Conservation (phyloP, 2,329 filamentous ascomycete genomes). For the Alternaria sp. region DNA sequence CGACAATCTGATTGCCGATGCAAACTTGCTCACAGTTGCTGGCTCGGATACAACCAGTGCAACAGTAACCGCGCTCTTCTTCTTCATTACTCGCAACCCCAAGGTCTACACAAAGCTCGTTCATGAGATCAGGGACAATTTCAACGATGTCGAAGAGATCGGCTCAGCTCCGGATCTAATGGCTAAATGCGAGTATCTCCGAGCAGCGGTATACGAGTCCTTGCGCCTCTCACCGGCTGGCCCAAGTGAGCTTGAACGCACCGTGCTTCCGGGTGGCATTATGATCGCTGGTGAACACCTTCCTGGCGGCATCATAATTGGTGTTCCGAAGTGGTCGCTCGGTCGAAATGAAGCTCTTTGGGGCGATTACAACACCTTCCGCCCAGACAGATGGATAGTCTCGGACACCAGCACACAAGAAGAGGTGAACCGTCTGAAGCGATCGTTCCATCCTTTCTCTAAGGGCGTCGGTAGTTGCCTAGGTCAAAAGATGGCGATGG, state of each 20-base stretch:
- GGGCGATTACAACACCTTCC: constrained; percentile 18
- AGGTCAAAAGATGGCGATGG: constrained; percentile 30
- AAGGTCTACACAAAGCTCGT: constrained; percentile 15
- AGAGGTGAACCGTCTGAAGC: constrained; percentile 14
- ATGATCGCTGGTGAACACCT: constrained; percentile 16
- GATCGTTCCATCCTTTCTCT: constrained; percentile 24
- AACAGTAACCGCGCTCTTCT: constrained; percentile 13
- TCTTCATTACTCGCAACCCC: constrained; percentile 17
- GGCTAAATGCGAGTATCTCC: constrained; percentile 17
- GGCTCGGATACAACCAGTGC: constrained; percentile 21
- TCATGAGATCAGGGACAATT: constrained; percentile 17
- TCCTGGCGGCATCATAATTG: constrained; percentile 23
- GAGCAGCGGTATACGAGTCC: constrained; percentile 24
- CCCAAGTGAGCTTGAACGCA: constrained; percentile 18
- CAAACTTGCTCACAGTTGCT: constrained; percentile 19
- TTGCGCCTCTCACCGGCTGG: constrained; percentile 22
- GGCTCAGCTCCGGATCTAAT: constrained; percentile 1
- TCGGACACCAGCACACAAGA: constrained; percentile 13
- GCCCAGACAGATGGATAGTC: constrained; percentile 26
- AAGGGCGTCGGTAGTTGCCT: constrained; percentile 31
- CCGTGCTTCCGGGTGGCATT: constrained; percentile 24
- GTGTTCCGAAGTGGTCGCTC: constrained; percentile 22
- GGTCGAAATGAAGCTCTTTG: constrained; percentile 24
- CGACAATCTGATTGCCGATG: constrained; percentile 44
- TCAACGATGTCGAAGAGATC: constrained; percentile 14